These are phyloP conservation scores for Aspergillus cejpii DNA, from an alignment of 2,329 filamentous ascomycete species.

Conservation along the genomic window DNA sequence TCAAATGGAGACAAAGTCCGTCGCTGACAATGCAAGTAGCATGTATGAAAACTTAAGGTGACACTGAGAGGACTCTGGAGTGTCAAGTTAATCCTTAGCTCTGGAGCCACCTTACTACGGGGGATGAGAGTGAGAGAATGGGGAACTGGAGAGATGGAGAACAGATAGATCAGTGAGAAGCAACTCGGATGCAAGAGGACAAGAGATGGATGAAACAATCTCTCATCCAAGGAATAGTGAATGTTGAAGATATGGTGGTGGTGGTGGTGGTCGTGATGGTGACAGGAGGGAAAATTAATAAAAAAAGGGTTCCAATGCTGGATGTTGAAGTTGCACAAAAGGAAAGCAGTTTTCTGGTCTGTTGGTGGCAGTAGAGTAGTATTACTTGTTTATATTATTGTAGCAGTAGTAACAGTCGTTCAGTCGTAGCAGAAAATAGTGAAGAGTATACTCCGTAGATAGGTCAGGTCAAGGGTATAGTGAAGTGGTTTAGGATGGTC, in stretches of 20 bases:
- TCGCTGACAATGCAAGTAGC: constrained; percentile 14
- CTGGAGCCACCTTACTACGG: constrained; percentile 6
- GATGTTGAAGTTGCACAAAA: constrained; percentile 2
- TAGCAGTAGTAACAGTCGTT: constrained; percentile 4
- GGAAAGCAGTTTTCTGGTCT: not conserved
- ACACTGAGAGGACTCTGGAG: constrained; percentile 12
- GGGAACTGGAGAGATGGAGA: constrained; percentile 12
- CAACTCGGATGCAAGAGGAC: constrained; percentile 2
- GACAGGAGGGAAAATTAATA: not conserved
- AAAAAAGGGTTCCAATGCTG: constrained; percentile 3
- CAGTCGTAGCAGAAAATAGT: constrained; percentile 4
- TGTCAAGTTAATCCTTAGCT: constrained; percentile 7
- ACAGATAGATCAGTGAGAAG: constrained; percentile 3
- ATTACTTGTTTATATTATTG: constrained; percentile 3
- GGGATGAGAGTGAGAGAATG: constrained; percentile 6
- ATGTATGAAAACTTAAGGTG: constrained; percentile 19
- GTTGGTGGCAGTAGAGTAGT: not conserved
- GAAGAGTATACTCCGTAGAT: constrained; percentile 8
- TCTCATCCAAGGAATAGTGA: too few species aligned
- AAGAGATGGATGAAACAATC: not conserved
- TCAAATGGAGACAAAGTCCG: not conserved
- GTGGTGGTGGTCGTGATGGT: too few species aligned
- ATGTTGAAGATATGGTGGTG: not conserved
- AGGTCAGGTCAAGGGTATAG: too few species aligned
- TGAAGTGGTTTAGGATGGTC: too few species aligned